Evolutionary conservation across 495 filamentous ascomycete genomes (phyloP), one percentile per base, ranked within the genome.

Genomic region (Penicillium robsamsonii): DNA sequence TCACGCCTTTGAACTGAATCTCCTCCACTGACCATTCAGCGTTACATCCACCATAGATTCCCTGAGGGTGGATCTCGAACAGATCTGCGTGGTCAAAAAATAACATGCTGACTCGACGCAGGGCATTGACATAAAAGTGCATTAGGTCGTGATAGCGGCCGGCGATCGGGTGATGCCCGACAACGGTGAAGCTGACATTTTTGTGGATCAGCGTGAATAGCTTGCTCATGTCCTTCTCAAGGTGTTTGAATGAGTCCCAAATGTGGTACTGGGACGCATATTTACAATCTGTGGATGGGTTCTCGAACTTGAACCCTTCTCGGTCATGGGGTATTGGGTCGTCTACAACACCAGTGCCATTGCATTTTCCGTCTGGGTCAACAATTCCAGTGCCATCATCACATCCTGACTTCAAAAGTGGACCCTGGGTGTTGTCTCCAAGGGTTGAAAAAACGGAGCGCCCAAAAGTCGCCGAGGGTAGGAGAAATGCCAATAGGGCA

Each of bases 61-160:
- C 70, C 56, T 57, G 55, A 1, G 70, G 70, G 45, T 70, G 66
- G 41, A 74, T 65, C 55, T 71, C 57, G 24, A 74, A 74, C 41
- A 58, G 62, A n/a, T 73, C 66, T 24, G 62, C 58, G 58, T 74
- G 68, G 22, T 70, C 68, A 15, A 57, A 33, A 44, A 70, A 72
- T 24, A 66, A 40, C 35, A 70, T 57, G 17, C 67, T 69, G 8
- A 73, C 68, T 10, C 71, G 58, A 22, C 71, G 63, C 18, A 75
- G 37, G 5, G 70, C 71, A 38, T 74, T 74, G 18, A 74, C 69
- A 25, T 72, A 72, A 50, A 74, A 72, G 56, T 74, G 70, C 46
- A 74, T 47, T 49, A 74, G 55, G 31, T 74, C 71, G 15, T 64
- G 44, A 25, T 74, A 74, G 42, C 56, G 64, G 1, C 71, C 71